Conservation (phyloP, 2,329 filamentous ascomycete species). For the Mycogone perniciosa region DNA sequence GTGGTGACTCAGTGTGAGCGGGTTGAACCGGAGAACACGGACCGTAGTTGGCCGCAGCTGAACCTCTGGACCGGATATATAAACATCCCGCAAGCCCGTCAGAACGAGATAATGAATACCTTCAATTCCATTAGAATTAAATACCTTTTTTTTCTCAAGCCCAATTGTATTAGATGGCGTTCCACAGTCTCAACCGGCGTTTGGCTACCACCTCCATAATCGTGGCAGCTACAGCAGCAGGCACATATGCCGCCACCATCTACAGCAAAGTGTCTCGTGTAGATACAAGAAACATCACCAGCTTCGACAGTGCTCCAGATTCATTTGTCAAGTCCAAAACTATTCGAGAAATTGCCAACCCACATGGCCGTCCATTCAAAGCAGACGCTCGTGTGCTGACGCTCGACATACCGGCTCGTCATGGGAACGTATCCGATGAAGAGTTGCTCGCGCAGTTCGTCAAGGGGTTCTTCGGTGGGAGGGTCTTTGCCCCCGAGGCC, state of each 20-base stretch:
- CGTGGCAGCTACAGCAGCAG: background rate
- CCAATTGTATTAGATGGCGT: background rate
- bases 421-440: conserved; percentile 19
- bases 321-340: conserved; percentile 20
- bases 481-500: conserved; percentile 22
- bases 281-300: conserved; percentile 14
- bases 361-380: conserved; percentile 12
- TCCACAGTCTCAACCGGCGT: background rate
- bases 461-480: conserved; percentile 25
- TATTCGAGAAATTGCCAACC: conserved; percentile 22
- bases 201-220: background rate
- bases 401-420: conserved; percentile 16
- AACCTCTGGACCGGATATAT: no score
- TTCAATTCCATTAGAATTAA: background rate
- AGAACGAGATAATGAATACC: background rate
- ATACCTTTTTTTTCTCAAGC: no score
- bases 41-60: no score
- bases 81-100: no score
- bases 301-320: conserved; percentile 15
- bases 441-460: conserved; percentile 23
- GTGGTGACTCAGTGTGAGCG: no score
- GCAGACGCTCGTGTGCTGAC: conserved; percentile 21
- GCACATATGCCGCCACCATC: conserved; percentile 3
- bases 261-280: background rate
- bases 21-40: no score